phyloP scores from a whole-genome alignment of 345 rosid genomes.

The Limnanthes douglasii region DNA sequence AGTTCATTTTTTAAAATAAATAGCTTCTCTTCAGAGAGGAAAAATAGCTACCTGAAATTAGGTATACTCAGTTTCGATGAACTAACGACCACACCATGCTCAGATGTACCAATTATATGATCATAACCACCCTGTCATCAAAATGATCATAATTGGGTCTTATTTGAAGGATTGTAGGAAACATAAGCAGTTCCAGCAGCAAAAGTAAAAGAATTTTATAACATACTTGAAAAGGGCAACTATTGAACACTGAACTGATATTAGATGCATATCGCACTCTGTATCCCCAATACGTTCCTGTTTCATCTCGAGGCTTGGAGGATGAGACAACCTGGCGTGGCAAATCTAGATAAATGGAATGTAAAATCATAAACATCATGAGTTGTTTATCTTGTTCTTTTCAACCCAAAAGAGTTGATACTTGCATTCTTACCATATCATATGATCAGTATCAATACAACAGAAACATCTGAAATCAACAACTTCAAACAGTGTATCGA shows the following conservation, averaged over 20 bases:
- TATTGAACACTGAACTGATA: conserved; percentile 47
- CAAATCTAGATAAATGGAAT: conserved; percentile 35
- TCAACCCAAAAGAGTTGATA: no score
- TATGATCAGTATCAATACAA: no score
- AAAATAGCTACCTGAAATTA: conserved; percentile 35
- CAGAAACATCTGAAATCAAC: no score
- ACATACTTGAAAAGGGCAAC: conserved; percentile 48
- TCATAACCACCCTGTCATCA: conserved; percentile 77
- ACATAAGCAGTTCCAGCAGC: background rate
- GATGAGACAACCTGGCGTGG: conserved; percentile 48
- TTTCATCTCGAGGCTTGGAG: conserved; percentile 63
- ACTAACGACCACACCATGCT: conserved; percentile 60
- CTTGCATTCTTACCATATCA: no score
- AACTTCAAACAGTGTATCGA: no score
- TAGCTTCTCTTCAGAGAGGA: background rate
- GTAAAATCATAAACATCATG: conserved; percentile 8
- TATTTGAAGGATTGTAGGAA: background rate
- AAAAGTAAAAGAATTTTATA: background rate
- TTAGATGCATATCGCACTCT: conserved; percentile 78
- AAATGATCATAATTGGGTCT: conserved; percentile 9
- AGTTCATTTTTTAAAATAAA: no score
- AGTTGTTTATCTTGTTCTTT: background rate
- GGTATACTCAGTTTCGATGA: conserved; percentile 66
- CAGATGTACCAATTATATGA: conserved; percentile 85
- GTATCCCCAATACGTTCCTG: conserved; percentile 84